A percentile compares a stretch with the other conserved stretches of the same genome.
Conservation (phyloP, 441 rosid species). For the Eruca vesicaria region DNA sequence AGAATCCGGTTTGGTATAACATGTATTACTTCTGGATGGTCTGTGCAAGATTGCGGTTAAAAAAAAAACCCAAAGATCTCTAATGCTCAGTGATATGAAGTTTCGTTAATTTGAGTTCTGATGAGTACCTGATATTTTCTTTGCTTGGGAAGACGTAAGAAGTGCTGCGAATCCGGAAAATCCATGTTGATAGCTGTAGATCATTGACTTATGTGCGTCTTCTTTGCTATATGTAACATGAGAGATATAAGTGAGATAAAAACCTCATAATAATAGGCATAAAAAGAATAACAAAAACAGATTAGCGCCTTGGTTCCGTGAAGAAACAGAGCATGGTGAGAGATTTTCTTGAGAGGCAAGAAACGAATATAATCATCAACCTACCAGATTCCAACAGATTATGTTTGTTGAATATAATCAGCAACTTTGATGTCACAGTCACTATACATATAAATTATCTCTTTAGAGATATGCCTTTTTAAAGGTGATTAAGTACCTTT, state of each 20-base stretch:
- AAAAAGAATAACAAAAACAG: not conserved
- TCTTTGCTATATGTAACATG: conserved; percentile 43
- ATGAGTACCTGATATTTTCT: conserved; percentile 41
- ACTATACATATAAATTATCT: not conserved
- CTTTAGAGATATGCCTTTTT: not conserved
- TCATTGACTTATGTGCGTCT: conserved; percentile 43
- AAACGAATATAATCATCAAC: not conserved
- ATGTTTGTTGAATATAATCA: not conserved
- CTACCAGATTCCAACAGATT: no score
- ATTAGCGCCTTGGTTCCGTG: not conserved
- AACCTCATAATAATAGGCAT: not conserved
- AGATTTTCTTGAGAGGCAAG: not conserved
- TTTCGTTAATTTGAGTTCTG: not conserved
- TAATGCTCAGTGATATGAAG: conserved; percentile 10
- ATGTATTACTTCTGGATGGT: conserved; percentile 52
- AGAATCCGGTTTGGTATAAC: conserved; percentile 53
- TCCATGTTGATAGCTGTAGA: conserved; percentile 69
- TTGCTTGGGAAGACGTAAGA: conserved; percentile 55
- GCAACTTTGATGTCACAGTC: not conserved
- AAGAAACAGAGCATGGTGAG: not conserved
- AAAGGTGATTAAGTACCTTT: conserved; percentile 29
- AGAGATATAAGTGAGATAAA: not conserved
- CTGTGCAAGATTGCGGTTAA: conserved; percentile 27
- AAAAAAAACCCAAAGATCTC: not conserved
- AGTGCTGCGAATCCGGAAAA: conserved; percentile 72